phyloP scores from a whole-genome alignment of 2,329 filamentous ascomycete species.

The Verticillium zaregamsianum region DNA sequence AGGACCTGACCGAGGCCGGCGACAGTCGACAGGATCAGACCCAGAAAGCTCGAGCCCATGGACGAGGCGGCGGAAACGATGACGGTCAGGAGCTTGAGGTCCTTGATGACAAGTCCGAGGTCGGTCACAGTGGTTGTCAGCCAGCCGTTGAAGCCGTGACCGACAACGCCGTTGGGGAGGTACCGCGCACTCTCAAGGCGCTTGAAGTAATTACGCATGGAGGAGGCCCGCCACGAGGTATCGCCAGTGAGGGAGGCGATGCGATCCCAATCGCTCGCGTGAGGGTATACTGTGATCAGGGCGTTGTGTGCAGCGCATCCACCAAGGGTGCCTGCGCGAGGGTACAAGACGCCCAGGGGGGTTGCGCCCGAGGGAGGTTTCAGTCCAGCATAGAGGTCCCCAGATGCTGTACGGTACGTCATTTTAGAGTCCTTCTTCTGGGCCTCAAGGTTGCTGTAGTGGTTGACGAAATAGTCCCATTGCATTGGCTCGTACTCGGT shows the following conservation, averaged over 20 bases:
- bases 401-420: slow-evolving; percentile 38
- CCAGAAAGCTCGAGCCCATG: slow-evolving; percentile 20
- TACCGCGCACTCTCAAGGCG: slow-evolving; percentile 54
- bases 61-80: slow-evolving; percentile 24
- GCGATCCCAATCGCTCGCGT: slow-evolving; percentile 55
- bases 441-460: slow-evolving; percentile 11
- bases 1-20: slow-evolving; percentile 21
- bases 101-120: slow-evolving; percentile 19
- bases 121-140: slow-evolving; percentile 24
- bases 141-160: slow-evolving; percentile 55
- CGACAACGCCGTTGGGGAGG: slow-evolving; percentile 34
- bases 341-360: slow-evolving; percentile 41
- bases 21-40: slow-evolving; percentile 17
- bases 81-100: slow-evolving; percentile 22
- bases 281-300: slow-evolving; percentile 54
- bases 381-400: slow-evolving; percentile 30
- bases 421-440: slow-evolving; percentile 46
- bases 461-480: slow-evolving; percentile 15
- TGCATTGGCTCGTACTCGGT: slow-evolving; percentile 15
- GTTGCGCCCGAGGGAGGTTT: slow-evolving; percentile 33
- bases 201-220: slow-evolving; percentile 57
- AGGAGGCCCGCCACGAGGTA: slow-evolving; percentile 49
- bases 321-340: slow-evolving; percentile 40
- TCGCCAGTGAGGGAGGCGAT: slow-evolving; percentile 58
- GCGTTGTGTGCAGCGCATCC: slow-evolving; percentile 58